Percentiles rank a stretch among this genome's conserved stretches.
Conservation (phyloP, 2,329 filamentous ascomycete species). For the Metarhizium guizhouense region DNA sequence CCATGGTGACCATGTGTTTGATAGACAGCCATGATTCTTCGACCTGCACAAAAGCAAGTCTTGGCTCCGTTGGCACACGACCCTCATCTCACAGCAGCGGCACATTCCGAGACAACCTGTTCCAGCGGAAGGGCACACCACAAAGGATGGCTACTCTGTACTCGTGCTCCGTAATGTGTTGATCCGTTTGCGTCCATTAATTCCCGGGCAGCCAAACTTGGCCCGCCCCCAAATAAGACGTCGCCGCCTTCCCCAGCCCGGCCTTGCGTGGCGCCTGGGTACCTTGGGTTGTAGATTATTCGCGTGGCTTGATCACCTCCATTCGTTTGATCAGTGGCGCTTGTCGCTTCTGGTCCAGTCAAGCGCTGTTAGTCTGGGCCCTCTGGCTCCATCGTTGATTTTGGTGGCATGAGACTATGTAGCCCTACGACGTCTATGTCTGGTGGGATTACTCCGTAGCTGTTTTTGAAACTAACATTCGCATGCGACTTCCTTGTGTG, state of each 20-base stretch:
- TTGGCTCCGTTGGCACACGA: neutral
- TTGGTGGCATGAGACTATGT: neutral
- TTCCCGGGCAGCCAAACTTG: too few relatives aligned
- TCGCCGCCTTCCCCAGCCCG: too few relatives aligned
- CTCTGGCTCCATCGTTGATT: neutral
- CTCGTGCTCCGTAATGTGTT: too few relatives aligned
- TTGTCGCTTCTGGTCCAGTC: constrained; percentile 1
- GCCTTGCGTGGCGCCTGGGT: neutral
- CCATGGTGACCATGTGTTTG: neutral
- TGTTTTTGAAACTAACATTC: neutral
- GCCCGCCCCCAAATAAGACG: neutral
- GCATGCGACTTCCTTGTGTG: neutral
- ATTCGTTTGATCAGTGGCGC: neutral
- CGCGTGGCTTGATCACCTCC: neutral
- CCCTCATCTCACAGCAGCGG: neutral
- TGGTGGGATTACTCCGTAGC: neutral
- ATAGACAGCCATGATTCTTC: neutral
- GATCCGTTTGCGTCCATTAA: too few relatives aligned
- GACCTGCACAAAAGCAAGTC: neutral
- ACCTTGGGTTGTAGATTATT: neutral
- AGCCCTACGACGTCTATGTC: neutral
- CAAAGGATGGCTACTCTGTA: too few relatives aligned
- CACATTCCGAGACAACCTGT: neutral
- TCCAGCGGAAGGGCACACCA: neutral
- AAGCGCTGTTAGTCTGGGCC: neutral